Conservation (phyloP, 75 land plant species). For the Ceratopteris richardii region DNA sequence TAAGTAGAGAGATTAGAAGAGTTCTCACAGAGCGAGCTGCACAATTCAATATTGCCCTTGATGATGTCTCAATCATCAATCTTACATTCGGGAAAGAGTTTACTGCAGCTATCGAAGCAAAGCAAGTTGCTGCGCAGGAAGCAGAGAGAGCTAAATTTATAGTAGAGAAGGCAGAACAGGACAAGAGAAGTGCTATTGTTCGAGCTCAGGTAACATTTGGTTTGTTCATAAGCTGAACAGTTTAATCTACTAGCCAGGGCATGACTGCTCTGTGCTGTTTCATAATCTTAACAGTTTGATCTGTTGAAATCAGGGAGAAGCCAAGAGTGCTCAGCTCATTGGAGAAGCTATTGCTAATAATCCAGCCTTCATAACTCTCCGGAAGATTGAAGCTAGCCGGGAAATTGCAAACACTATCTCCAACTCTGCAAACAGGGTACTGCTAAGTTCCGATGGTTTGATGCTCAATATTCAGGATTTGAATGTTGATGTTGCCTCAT, state of each 20-base stretch:
- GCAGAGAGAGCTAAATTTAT: slow-evolving; percentile 65
- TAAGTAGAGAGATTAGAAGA: slow-evolving; percentile 51
- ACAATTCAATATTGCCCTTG: slow-evolving; percentile 54
- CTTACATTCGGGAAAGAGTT: slow-evolving; percentile 65
- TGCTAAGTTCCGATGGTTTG: slow-evolving; percentile 45
- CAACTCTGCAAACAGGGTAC: slow-evolving; percentile 39
- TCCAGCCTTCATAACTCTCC: slow-evolving; percentile 55
- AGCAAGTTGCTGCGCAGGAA: slow-evolving; percentile 68
- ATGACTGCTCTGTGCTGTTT: neutral
- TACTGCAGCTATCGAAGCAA: slow-evolving; percentile 60
- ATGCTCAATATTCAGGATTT: slow-evolving; percentile 54
- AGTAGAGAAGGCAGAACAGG: slow-evolving; percentile 73
- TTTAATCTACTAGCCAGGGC: neutral
- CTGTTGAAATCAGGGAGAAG: slow-evolving; percentile 45
- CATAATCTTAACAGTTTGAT: too few species aligned
- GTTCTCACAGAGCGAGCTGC: slow-evolving; percentile 46
- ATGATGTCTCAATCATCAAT: slow-evolving; percentile 59
- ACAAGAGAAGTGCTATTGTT: slow-evolving; percentile 56
- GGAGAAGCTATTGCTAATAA: slow-evolving; percentile 63
- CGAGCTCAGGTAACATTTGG: slow-evolving; percentile 47
- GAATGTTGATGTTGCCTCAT: too few species aligned
- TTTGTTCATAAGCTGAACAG: too few species aligned
- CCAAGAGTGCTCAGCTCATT: slow-evolving; percentile 65
- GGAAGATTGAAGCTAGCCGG: slow-evolving; percentile 55
- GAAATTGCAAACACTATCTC: slow-evolving; percentile 56